These are phyloP conservation scores for Colletotrichum echinochloae DNA, from an alignment of 2,329 filamentous ascomycete genomes.

Conservation along the genomic window DNA sequence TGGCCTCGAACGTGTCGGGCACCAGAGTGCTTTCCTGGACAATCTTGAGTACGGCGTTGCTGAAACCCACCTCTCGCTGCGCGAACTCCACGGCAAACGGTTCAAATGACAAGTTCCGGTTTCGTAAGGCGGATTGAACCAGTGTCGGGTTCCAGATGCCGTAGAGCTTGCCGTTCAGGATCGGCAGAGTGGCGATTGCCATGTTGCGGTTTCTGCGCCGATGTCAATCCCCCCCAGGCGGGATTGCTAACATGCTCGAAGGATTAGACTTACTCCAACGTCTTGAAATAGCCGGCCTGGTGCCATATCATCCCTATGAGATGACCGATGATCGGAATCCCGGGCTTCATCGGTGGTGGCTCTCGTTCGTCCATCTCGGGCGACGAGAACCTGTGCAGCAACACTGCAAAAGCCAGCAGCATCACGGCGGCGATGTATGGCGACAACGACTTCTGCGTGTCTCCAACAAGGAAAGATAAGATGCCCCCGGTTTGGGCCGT, in stretches of 20 bases:
- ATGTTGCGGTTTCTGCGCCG: conserved; percentile 43
- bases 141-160: conserved; percentile 56
- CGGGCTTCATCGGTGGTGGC: conserved; percentile 55
- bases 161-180: conserved; percentile 59
- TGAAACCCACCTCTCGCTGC: conserved; percentile 53
- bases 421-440: not conserved
- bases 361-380: conserved; percentile 51
- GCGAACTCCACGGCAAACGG: conserved; percentile 54
- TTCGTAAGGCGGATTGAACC: conserved; percentile 53
- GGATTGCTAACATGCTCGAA: conserved; percentile 37
- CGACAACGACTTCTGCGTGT: conserved; percentile 11
- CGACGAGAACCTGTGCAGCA: conserved; percentile 6
- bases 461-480: conserved; percentile 6
- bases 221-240: conserved; percentile 49
- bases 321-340: conserved; percentile 61
- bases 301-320: conserved; percentile 56
- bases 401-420: conserved; percentile 1
- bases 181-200: conserved; percentile 57
- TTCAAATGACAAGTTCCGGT: conserved; percentile 56
- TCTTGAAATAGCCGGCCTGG: conserved; percentile 52
- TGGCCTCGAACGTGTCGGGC: conserved; percentile 23
- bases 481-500: conserved; percentile 13
- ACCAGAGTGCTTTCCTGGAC: conserved; percentile 5
- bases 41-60: conserved; percentile 46
- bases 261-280: conserved; percentile 50